A percentile compares a stretch with the other conserved stretches of the same genome.
These are phyloP conservation scores for Limonomyces culmigenus DNA, from an alignment of 1,284 basidiomycete genomes.

Conservation along the genomic window DNA sequence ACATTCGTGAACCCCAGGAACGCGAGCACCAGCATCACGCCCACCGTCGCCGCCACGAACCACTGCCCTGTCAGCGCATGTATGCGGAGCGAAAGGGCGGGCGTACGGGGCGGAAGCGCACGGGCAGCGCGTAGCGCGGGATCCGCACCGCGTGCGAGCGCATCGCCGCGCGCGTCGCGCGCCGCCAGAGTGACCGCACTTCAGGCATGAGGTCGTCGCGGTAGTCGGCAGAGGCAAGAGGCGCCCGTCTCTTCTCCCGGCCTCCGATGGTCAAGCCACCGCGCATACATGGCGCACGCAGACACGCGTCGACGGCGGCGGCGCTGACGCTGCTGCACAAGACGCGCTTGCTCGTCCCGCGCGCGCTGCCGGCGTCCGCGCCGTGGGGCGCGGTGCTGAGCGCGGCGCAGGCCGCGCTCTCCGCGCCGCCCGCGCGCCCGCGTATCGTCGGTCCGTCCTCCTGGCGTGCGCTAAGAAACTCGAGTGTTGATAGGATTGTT, in stretches of 20 bases:
- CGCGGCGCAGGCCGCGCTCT: not conserved
- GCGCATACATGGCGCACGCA: no score
- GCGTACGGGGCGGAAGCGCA: conserved; percentile 57
- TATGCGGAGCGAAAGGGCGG: conserved; percentile 4
- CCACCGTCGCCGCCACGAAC: conserved; percentile 50
- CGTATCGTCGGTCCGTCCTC: not conserved
- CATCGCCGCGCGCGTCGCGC: conserved; percentile 24
- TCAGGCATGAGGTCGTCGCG: not conserved
- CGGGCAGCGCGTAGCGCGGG: conserved; percentile 50
- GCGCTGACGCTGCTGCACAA: not conserved
- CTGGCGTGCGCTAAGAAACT: not conserved
- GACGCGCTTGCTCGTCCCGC: not conserved
- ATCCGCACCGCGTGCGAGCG: conserved; percentile 35
- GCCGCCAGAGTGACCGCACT: no score
- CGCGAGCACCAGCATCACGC: conserved; percentile 49
- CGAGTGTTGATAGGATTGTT: not conserved
- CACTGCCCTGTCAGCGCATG: conserved; percentile 26
- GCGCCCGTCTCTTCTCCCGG: no score
- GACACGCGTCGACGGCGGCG: not conserved
- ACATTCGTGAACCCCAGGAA: conserved; percentile 63
- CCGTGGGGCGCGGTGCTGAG: not conserved
- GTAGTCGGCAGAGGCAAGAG: not conserved
- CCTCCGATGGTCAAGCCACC: no score
- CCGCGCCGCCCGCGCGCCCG: no score
- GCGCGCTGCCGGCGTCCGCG: no score